A percentile compares a stretch with the other conserved stretches of the same genome.
Conservation (phyloP, 202 grass and related monocot genomes). For the Bolboschoenoplectus hybrid region DNA sequence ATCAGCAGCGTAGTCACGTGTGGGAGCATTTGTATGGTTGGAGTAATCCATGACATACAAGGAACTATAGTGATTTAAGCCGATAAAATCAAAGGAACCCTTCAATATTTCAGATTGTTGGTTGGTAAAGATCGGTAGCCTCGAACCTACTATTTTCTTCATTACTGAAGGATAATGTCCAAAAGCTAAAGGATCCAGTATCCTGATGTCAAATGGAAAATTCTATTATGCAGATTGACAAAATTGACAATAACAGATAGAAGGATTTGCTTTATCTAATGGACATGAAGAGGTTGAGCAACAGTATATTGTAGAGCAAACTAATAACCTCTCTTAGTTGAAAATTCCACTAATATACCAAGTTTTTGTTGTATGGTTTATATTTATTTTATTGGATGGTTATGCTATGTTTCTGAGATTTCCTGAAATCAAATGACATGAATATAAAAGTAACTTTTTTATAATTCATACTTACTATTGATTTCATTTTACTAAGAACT, state of each 20-base stretch:
- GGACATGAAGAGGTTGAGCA: background rate
- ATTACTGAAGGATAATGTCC: conserved; percentile 69
- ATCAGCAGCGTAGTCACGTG: conserved; percentile 50
- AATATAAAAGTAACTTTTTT: background rate
- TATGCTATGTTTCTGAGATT: background rate
- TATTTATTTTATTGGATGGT: background rate
- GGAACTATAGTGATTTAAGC: conserved; percentile 70
- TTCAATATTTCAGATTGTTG: conserved; percentile 51
- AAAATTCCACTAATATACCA: background rate
- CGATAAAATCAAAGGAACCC: conserved; percentile 75
- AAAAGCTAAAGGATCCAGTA: conserved; percentile 59
- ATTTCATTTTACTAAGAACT: too few species aligned
- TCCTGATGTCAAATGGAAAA: conserved; percentile 45
- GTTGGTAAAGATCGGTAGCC: conserved; percentile 67
- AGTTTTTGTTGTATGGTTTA: background rate
- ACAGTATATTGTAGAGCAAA: background rate
- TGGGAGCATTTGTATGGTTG: conserved; percentile 19
- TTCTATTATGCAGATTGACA: background rate
- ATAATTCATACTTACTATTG: background rate
- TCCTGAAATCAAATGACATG: background rate
- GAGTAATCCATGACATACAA: conserved; percentile 63
- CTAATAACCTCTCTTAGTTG: background rate
- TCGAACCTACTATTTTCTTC: conserved; percentile 66
- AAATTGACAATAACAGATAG: background rate
- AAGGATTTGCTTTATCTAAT: conserved; percentile 13